Percentiles rank a stretch among this genome's conserved stretches.
These are phyloP conservation scores for Cladorrhinum sp. DNA, from an alignment of 2,329 filamentous ascomycete genomes.

Conservation along the genomic window DNA sequence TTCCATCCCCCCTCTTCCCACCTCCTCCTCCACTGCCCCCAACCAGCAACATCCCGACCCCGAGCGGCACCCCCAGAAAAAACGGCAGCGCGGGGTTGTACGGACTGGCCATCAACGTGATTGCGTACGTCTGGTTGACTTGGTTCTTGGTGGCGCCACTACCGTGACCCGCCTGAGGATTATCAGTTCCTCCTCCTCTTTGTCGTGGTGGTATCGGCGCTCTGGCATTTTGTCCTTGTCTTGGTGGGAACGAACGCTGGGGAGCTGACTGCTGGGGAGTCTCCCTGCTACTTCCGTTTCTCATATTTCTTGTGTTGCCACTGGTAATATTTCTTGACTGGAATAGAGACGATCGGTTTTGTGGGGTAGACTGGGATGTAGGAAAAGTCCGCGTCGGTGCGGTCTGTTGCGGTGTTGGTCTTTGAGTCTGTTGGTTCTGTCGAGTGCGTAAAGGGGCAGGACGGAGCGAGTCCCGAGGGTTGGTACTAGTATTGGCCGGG, in stretches of 20 bases:
- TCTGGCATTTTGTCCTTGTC: not conserved
- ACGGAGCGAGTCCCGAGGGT: not conserved
- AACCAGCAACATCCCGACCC: conserved; percentile 21
- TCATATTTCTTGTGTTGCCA: not conserved
- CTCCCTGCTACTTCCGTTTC: not conserved
- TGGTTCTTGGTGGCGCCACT: conserved; percentile 25
- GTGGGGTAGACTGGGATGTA: not conserved
- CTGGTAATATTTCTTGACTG: not conserved
- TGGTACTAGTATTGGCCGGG: not conserved
- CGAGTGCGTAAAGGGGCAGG: not conserved
- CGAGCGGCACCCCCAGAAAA: conserved; percentile 25
- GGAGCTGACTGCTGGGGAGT: not conserved
- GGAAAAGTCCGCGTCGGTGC: not conserved
- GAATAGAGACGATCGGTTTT: not conserved
- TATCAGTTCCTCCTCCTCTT: not conserved
- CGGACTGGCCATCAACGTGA: conserved; percentile 26
- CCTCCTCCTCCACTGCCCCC: too few species aligned
- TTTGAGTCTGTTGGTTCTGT: not conserved
- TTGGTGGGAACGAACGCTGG: not conserved
- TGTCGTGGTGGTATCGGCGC: not conserved
- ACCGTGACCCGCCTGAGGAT: too few species aligned
- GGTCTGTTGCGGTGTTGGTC: not conserved
- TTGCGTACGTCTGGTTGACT: conserved; percentile 27
- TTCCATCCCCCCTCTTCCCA: not conserved
- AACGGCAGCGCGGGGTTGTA: conserved; percentile 27